Percentiles rank a stretch among this genome's conserved stretches.
Evolutionary conservation across 2,329 filamentous ascomycete genomes (phyloP).

Genomic region (Apiospora pterosperma): DNA sequence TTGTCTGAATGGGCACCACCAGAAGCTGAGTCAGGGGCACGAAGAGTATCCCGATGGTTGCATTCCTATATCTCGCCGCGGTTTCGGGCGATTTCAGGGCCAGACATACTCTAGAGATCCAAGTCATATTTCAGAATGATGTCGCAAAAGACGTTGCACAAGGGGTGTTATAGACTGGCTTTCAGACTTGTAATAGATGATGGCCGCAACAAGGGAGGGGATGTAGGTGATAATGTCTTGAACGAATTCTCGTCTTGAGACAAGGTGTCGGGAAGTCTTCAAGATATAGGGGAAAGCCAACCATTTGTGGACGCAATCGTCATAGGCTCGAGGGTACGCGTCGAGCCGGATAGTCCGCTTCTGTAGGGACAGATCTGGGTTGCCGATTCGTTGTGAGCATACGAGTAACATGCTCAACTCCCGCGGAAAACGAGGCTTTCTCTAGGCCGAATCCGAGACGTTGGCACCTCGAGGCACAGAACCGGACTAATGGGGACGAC

Average conservation of each 20-base stretch:
- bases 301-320: constrained; percentile 14
- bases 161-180: constrained; percentile 11
- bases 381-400: neutral
- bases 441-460: neutral
- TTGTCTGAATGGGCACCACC: constrained; percentile 23
- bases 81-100: constrained; percentile 19
- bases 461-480: constrained; percentile 10
- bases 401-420: constrained; percentile 13
- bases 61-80: constrained; percentile 21
- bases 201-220: constrained; percentile 2
- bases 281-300: constrained; percentile 9
- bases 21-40: constrained; percentile 21
- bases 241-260: constrained; percentile 18
- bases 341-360: constrained; percentile 7
- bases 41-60: constrained; percentile 20
- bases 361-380: neutral
- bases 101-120: constrained; percentile 20
- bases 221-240: constrained; percentile 14
- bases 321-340: neutral
- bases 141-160: constrained; percentile 9
- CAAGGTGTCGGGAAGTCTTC: constrained; percentile 9
- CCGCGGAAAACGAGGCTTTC: neutral
- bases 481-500: constrained; percentile 7
- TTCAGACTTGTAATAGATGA: constrained; percentile 17
- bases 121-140: constrained; percentile 9